Percentiles rank a stretch among this genome's conserved stretches.
These are phyloP conservation scores for Eucalyptus pauciflora DNA, from an alignment of 345 rosid genomes.

Conservation along the genomic window DNA sequence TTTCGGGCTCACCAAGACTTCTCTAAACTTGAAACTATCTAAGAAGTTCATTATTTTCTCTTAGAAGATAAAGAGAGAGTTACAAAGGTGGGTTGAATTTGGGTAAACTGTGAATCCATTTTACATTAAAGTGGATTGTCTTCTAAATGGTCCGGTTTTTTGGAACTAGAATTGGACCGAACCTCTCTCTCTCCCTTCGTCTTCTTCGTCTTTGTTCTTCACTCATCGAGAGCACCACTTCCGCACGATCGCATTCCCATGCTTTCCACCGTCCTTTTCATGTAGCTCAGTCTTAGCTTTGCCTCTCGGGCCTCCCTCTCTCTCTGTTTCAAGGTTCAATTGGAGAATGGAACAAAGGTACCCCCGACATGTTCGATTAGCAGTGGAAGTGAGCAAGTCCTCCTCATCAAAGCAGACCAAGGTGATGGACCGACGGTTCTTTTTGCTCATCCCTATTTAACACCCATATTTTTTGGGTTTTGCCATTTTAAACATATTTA, in stretches of 20 bases:
- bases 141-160: background rate
- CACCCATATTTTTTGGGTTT: background rate
- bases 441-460: background rate
- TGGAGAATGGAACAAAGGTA: background rate
- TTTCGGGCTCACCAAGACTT: background rate
- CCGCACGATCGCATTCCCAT: background rate
- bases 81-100: background rate
- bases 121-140: background rate
- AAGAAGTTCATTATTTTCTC: background rate
- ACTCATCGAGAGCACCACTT: background rate
- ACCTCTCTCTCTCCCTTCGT: background rate
- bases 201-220: background rate
- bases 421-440: fast-evolving
- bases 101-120: background rate
- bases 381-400: background rate
- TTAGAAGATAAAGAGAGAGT: background rate
- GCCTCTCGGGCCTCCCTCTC: background rate
- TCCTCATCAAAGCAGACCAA: background rate
- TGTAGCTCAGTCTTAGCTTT: background rate
- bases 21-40: background rate
- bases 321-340: background rate
- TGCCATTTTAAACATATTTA: background rate
- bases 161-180: too few relatives aligned
- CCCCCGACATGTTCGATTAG: background rate
- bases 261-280: background rate